Base-by-base conservation (phyloP, 257 asterid species). In the Leptodermis oblonga region DNA sequence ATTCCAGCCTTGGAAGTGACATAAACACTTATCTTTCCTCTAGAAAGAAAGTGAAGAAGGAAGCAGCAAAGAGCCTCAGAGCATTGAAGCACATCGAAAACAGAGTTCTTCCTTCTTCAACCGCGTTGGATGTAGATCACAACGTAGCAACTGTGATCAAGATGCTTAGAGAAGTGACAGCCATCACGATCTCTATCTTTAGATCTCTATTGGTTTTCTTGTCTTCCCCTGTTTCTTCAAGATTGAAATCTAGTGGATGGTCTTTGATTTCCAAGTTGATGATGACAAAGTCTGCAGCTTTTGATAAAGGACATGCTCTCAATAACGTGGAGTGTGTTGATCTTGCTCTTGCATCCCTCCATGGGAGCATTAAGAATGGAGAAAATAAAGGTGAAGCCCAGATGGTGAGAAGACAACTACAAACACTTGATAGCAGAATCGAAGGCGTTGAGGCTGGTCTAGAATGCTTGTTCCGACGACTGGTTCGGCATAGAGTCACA, bases 21-120 rank as follows among this genome's bases (percentile, higher is more conserved):
- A 33, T 88, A 6, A 62, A 36, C 7, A 53, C 85, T 1, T 91
- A 82, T 68, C 41, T 79, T 11, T 36, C 36, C 78, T 64, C 63
- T 22, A 79, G 90, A 60, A 88, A 85, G 83, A 79, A 80, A 81
- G 70, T 74, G 81, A 86, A 77, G 75, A 87, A 87, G 20, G 80
- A 79, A 36, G 70, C 80, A 13, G 70, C 81, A 41, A 88, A 78
- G 62, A 48, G 69, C 79, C 85, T 88, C 49, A 84, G 74, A 62
- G 66, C 69, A 17, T 76, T 91, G 79, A 86, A 87, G 82, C 80
- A 66, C 4, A 37, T 80, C 70, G 95, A 85, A 37, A 70, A 30
- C 76, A 80, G 65, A 76, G 59, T 34, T 13, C 55, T 30, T 10
- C 61, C 28, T 7, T 56, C 79, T 14, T 33, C 18, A n/a, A 20